Evolutionary conservation across 2,329 filamentous ascomycete genomes (phyloP), one percentile per base, ranked within the genome.

Genomic region (Rugonectria rugulosa): DNA sequence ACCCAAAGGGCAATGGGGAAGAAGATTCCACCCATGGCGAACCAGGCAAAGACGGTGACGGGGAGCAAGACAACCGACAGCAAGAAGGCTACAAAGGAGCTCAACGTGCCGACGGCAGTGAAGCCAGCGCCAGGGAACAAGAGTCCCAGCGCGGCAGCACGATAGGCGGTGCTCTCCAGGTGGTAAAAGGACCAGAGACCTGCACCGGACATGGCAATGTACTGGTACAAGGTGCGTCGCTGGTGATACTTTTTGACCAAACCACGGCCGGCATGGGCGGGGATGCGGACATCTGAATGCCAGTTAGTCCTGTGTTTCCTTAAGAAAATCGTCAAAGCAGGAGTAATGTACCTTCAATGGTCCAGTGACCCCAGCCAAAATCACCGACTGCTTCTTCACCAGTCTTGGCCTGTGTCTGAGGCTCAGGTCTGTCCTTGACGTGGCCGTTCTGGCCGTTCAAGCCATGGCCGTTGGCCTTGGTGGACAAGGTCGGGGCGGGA

Each of bases 61-160:
- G 56, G 56, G 9, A 55, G 34, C 15, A 54, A 14, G 20, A 34
- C 50, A 14, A 55, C 11, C 2, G 56, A 51, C 14, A 50, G 23
- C 5, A 58, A 11, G 9, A 58, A 55, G 5, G 50, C 45, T 7
- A 24, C 19, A 5, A 38, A 3, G 2, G 56, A 40, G 3, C 45
- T 21, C 24, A 55, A 23, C 5, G 51, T 58, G 4, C 17, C 56
- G 10, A 58, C 51, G 11, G 56, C 51, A 37, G 56, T 58, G 20
- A 58, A 46, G 8, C 56, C 56, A 11, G 56, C 56, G 21, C 56
- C 56, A 6, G 56, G 56, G n/a, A 58, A 58, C 15, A 58, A 20
- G 14, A 51, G 43, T 11, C 56, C 51, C 3, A 58, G 52, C 29
- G 51, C 56, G 23, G 51, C 51, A 20, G 51, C 51, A 4, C 56